Evolutionary conservation across 2,329 filamentous ascomycete genomes (phyloP), one percentile per base, ranked within the genome.

Genomic region (Talaromyces verruculosus): DNA sequence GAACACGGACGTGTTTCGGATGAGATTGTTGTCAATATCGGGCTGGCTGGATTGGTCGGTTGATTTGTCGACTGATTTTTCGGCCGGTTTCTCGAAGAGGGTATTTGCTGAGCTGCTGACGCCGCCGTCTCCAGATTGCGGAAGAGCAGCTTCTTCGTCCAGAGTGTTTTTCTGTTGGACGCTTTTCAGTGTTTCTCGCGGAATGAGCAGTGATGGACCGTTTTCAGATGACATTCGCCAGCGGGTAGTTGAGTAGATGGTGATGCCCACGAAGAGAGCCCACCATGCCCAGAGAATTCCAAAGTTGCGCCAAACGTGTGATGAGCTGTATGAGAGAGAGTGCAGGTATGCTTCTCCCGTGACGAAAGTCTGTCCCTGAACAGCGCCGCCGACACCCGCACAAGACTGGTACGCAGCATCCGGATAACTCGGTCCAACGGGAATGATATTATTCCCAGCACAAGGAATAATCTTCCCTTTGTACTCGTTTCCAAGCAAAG

Each of bases 1-100:
- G 70, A 92, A 91, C 0, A 90, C 81, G 0, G 87, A 88, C 0
- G 85, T 89, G 74, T 91, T 90, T 30, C 84, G 84, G 35, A 88
- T 77, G 0, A 90, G 79, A 35, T 81, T 74, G 2, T 74, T 75
- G 45, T 81, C 76, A n/a, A 75, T 70, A 30, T 71, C 68, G 55
- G 70, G 64, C 17, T 69, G 68, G 30, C 28, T 41, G 35, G 22
- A 13, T 67, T 2, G 74, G 72, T 10, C 75, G 75, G 33, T 79
- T 74, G 37, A 35, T 3, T 65, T 69, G 61, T 70, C 70, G 2
- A 60, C 17, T 13, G 35, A 37, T 15, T 37, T 37, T 37, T 37
- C 35, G 35, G 5, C 35, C 7, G 8, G 10, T 10, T 35, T 35
- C 8, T 35, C 33, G 33, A 3, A 10, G 17, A 41, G 10, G 43